phyloP scores from a whole-genome alignment of 2,329 filamentous ascomycete genomes.

The Cercospora janseana region DNA sequence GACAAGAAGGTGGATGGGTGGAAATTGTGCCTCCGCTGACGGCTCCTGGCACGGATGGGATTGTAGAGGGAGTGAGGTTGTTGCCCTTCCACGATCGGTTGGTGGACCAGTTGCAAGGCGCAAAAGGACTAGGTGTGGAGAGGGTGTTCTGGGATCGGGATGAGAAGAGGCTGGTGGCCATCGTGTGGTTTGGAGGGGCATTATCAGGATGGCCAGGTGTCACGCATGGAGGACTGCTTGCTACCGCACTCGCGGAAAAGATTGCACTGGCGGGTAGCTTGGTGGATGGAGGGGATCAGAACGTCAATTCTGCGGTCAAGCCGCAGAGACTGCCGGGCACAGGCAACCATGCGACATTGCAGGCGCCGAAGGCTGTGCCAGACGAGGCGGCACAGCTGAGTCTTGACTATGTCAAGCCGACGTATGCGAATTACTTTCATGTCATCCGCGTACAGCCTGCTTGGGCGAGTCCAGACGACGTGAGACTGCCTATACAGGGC shows the following conservation, averaged over 20 bases:
- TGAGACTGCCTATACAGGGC: slow-evolving; percentile 26
- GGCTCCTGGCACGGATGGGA: slow-evolving; percentile 4
- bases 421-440: slow-evolving; percentile 62
- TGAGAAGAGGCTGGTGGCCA: slow-evolving; percentile 58
- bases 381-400: slow-evolving; percentile 42
- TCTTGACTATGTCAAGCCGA: slow-evolving; percentile 62
- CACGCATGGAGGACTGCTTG: slow-evolving; percentile 68
- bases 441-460: slow-evolving; percentile 54
- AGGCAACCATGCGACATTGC: slow-evolving; percentile 36
- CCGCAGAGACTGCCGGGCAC: slow-evolving; percentile 36
- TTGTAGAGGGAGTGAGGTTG: slow-evolving; percentile 12
- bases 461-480: slow-evolving; percentile 23
- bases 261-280: slow-evolving; percentile 64
- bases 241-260: slow-evolving; percentile 67
- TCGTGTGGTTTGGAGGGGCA: slow-evolving; percentile 67
- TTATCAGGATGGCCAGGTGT: slow-evolving; percentile 68
- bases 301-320: slow-evolving; percentile 27
- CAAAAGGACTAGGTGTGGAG: slow-evolving; percentile 50
- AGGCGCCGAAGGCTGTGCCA: slow-evolving; percentile 15
- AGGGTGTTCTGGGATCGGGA: slow-evolving; percentile 62
- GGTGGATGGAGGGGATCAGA: slow-evolving; percentile 35
- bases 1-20: slow-evolving; percentile 36
- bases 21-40: slow-evolving; percentile 30
- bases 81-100: slow-evolving; percentile 26
- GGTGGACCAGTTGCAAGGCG: slow-evolving; percentile 39